These are phyloP conservation scores for Ligustrum vulgare DNA, from an alignment of 257 asterid species.

Conservation along the genomic window DNA sequence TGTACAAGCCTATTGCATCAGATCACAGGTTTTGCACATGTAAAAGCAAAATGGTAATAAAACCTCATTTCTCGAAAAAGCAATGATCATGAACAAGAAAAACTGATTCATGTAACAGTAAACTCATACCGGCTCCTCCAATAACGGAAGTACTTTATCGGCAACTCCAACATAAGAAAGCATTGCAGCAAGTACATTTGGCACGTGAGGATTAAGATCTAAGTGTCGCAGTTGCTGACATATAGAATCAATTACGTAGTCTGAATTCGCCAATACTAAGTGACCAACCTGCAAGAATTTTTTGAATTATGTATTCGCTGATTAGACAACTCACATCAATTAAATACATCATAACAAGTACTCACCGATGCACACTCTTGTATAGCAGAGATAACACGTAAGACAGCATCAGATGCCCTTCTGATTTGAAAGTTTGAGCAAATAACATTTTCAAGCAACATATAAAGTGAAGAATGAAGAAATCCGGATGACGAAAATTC, in stretches of 20 bases:
- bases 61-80: constrained; percentile 5
- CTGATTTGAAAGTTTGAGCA: constrained; percentile 83
- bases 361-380: constrained; percentile 81
- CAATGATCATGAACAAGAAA: constrained; percentile 15
- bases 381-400: constrained; percentile 60
- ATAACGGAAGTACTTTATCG: constrained; percentile 78
- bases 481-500: constrained; percentile 83
- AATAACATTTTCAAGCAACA: constrained; percentile 83
- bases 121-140: constrained; percentile 93
- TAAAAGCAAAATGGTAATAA: constrained; percentile 15
- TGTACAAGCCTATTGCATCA: constrained; percentile 36
- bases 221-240: constrained; percentile 90
- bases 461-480: constrained; percentile 88
- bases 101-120: constrained; percentile 15
- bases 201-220: constrained; percentile 89
- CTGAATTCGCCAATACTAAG: constrained; percentile 85
- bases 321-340: constrained; percentile 23
- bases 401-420: constrained; percentile 76
- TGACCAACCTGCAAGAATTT: constrained; percentile 82
- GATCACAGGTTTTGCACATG: constrained; percentile 12
- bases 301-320: neutral
- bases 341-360: constrained; percentile 29
- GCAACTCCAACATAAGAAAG: constrained; percentile 89
- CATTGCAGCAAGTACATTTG: constrained; percentile 89
- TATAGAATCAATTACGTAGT: constrained; percentile 84